Conservation (phyloP, 108 stramenopile species). For the Fragilariopsis cylindrus region DNA sequence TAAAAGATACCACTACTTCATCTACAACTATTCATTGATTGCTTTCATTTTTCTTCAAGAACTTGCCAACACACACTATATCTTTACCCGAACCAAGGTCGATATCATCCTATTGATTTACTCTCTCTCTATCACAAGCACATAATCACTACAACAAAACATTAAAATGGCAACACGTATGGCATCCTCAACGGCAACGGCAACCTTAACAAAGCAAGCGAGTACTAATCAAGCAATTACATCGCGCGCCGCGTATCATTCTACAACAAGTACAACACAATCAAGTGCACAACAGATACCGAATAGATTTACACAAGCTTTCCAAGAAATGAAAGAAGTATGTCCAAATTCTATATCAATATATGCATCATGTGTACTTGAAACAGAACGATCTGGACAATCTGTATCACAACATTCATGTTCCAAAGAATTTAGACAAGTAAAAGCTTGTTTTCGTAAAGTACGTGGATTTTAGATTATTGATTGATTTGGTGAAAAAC, state of each 20-base stretch:
- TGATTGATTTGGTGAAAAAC: background rate
- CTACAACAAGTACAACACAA: background rate
- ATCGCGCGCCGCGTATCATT: background rate
- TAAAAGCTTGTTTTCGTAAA: slow-evolving; percentile 46
- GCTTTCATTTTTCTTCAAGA: too few relatives aligned
- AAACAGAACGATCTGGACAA: slow-evolving; percentile 19
- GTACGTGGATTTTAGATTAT: slow-evolving; percentile 19
- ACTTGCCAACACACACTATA: too few relatives aligned
- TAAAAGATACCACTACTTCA: too few relatives aligned
- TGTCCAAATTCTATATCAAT: slow-evolving; percentile 35
- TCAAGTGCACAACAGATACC: slow-evolving; percentile 23
- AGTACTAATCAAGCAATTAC: background rate
- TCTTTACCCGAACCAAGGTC: too few relatives aligned
- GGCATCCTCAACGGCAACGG: slow-evolving; percentile 1
- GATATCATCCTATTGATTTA: too few relatives aligned
- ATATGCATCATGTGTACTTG: slow-evolving; percentile 35
- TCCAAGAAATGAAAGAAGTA: slow-evolving; percentile 45
- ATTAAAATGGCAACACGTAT: slow-evolving; percentile 9
- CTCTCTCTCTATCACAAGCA: background rate
- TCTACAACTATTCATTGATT: too few relatives aligned
- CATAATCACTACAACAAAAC: background rate
- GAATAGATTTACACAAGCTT: slow-evolving; percentile 36
- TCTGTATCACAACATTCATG: slow-evolving; percentile 28
- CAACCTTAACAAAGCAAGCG: background rate
- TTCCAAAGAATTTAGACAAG: slow-evolving; percentile 36